Percentiles rank a stretch among this genome's conserved stretches.
Evolutionary conservation across 2,329 filamentous ascomycete genomes (phyloP).

Genomic region (Cladosporium halotolerans): DNA sequence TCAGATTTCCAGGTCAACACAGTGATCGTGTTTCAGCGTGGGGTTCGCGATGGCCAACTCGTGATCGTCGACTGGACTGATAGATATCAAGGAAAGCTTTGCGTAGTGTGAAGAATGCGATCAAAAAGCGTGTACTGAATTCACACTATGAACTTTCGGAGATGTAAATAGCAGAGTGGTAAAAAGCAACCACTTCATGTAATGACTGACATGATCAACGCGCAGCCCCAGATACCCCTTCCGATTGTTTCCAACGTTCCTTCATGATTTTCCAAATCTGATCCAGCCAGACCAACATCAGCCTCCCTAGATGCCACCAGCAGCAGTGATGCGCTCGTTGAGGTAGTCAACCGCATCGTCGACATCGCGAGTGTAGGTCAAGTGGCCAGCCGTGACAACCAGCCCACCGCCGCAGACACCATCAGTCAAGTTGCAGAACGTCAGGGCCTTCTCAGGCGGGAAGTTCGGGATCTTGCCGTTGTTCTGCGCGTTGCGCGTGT

Average conservation of each 20-base stretch:
- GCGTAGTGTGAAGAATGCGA: no score
- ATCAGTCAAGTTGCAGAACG: conserved; percentile 32
- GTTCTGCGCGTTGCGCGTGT: conserved; percentile 36
- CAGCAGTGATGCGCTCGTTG: conserved; percentile 12
- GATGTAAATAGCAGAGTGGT: no score
- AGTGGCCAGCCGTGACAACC: conserved; percentile 28
- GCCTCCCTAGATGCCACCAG: background rate
- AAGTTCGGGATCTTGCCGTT: conserved; percentile 30
- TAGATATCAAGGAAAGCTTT: no score
- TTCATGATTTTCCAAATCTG: no score
- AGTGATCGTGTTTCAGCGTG: background rate
- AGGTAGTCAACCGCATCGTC: conserved; percentile 27
- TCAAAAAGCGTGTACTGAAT: no score
- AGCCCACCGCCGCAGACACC: conserved; percentile 32
- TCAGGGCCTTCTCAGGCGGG: conserved; percentile 28
- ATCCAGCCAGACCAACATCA: background rate
- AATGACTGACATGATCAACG: no score
- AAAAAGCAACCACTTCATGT: no score
- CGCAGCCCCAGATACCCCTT: no score
- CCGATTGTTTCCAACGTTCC: no score
- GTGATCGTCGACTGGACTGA: no score
- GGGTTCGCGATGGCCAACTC: no score
- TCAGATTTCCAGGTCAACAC: background rate
- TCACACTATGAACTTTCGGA: no score
- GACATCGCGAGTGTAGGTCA: conserved; percentile 26